A percentile compares a stretch with the other conserved stretches of the same genome.
Conservation (phyloP, 2,329 filamentous ascomycete species). For the Fusarium setosum region DNA sequence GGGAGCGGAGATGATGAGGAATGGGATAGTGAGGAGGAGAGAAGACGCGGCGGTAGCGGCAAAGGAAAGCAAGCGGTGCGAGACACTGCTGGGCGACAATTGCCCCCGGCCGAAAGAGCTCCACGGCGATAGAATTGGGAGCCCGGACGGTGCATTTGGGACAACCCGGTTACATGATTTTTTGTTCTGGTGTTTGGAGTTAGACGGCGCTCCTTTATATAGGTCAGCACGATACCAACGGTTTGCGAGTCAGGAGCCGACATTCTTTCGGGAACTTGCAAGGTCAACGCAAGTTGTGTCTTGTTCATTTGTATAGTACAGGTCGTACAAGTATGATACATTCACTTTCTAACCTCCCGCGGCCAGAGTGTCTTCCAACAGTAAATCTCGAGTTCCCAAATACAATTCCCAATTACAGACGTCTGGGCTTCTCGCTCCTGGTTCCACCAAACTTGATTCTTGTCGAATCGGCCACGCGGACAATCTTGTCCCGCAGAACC, state of each 20-base stretch:
- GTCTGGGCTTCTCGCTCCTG: conserved; percentile 84
- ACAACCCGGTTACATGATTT: background rate
- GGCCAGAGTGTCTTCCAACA: conserved; percentile 21
- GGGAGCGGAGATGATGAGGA: conserved; percentile 46
- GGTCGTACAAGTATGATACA: conserved; percentile 52
- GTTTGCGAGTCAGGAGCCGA: conserved; percentile 25
- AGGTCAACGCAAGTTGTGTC: conserved; percentile 25
- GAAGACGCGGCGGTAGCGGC: conserved; percentile 51
- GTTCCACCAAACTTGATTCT: conserved; percentile 96
- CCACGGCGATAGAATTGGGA: conserved; percentile 46
- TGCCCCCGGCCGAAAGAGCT: conserved; percentile 65
- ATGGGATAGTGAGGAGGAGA: conserved; percentile 61
- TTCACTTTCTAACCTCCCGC: conserved; percentile 29
- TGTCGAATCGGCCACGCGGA: conserved; percentile 85
- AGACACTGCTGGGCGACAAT: conserved; percentile 62
- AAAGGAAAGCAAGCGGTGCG: conserved; percentile 59
- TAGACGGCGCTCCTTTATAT: conserved; percentile 25
- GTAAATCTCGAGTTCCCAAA: conserved; percentile 17
- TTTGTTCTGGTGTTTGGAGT: conserved; percentile 39
- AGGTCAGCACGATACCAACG: conserved; percentile 44
- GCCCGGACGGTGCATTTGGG: background rate
- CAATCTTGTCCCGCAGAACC: conserved; percentile 78
- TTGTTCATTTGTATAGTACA: conserved; percentile 46
- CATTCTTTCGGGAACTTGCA: conserved; percentile 34
- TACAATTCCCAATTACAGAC: conserved; percentile 62